Conservation (phyloP, 2,329 filamentous ascomycete species). For the Aspergillus ochraceoroseus region DNA sequence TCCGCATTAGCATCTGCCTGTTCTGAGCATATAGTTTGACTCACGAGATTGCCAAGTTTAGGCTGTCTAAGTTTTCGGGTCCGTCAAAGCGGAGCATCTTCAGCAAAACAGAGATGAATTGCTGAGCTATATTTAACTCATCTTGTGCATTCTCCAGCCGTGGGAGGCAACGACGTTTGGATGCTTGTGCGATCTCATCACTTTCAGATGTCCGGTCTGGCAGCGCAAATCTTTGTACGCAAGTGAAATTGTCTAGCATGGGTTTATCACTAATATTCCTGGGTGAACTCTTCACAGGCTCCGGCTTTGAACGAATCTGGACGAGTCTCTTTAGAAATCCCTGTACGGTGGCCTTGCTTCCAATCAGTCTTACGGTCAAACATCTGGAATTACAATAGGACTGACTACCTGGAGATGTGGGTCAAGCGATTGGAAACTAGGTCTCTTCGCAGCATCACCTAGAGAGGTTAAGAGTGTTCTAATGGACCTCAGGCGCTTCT, state of each 20-base stretch:
- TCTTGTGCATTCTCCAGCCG: constrained; percentile 35
- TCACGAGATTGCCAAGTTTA: constrained; percentile 49
- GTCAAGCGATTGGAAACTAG: constrained; percentile 24
- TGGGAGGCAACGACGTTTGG: constrained; percentile 37
- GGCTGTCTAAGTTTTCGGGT: constrained; percentile 34
- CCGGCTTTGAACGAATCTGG: neutral
- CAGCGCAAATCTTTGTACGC: constrained; percentile 12
- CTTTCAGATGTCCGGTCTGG: constrained; percentile 12
- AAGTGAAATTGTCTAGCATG: neutral
- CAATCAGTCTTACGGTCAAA: constrained; percentile 17
- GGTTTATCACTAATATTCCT: neutral
- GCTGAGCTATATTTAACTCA: constrained; percentile 24
- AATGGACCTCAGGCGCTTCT: constrained; percentile 21
- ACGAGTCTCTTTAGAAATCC: constrained; percentile 13
- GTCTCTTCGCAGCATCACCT: constrained; percentile 21
- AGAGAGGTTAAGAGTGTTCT: constrained; percentile 19
- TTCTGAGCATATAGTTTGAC: constrained; percentile 24
- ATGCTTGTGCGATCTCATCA: constrained; percentile 24
- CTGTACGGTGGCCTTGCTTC: constrained; percentile 25
- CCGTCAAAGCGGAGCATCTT: constrained; percentile 34
- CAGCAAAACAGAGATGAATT: constrained; percentile 34
- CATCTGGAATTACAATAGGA: neutral
- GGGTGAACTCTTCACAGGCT: neutral
- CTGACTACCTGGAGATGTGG: constrained; percentile 32
- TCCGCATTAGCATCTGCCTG: constrained; percentile 8